Percentiles rank a stretch among this genome's conserved stretches.
phyloP scores from a whole-genome alignment of 768 basidiomycete species.

The Kwoniella pini region DNA sequence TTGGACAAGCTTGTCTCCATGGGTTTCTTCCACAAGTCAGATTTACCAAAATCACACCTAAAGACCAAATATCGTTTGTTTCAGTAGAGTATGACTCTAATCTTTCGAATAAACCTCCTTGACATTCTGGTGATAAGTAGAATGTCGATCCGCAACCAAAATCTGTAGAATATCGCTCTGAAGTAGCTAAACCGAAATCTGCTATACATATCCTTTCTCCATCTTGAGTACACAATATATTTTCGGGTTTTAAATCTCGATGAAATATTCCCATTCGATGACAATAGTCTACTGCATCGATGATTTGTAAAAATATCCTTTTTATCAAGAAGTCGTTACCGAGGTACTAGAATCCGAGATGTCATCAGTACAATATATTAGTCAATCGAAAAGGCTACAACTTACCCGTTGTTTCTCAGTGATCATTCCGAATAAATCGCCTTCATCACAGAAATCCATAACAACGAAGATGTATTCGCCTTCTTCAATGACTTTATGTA shows the following conservation, averaged over 20 bases:
- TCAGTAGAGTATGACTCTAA: conserved; percentile 66
- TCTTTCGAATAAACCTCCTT: conserved; percentile 61
- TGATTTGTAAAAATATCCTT: conserved; percentile 85
- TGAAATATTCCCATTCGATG: conserved; percentile 91
- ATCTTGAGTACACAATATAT: conserved; percentile 71
- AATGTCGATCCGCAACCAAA: conserved; percentile 97
- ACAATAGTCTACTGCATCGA: conserved; percentile 91
- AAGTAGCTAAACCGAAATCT: conserved; percentile 92
- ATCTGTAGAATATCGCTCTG: conserved; percentile 78
- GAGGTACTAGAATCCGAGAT: conserved; percentile 63
- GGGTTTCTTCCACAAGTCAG: conserved; percentile 76
- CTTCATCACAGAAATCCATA: conserved; percentile 88
- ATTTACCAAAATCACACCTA: conserved; percentile 74
- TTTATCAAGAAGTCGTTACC: conserved; percentile 83
- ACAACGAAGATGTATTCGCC: conserved; percentile 69
- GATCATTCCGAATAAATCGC: conserved; percentile 91
- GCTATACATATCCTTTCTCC: conserved; percentile 80
- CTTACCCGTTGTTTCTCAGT: conserved; percentile 56
- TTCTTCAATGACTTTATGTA: conserved; percentile 67
- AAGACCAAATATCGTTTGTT: conserved; percentile 88
- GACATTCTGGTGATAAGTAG: conserved; percentile 84
- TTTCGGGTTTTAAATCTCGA: conserved; percentile 93
- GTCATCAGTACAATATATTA: no score
- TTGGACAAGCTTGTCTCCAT: conserved; percentile 68
- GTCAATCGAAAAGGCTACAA: no score